Base-by-base conservation (phyloP, 176 grass and related monocot species). In the Aegilops bicornis region DNA sequence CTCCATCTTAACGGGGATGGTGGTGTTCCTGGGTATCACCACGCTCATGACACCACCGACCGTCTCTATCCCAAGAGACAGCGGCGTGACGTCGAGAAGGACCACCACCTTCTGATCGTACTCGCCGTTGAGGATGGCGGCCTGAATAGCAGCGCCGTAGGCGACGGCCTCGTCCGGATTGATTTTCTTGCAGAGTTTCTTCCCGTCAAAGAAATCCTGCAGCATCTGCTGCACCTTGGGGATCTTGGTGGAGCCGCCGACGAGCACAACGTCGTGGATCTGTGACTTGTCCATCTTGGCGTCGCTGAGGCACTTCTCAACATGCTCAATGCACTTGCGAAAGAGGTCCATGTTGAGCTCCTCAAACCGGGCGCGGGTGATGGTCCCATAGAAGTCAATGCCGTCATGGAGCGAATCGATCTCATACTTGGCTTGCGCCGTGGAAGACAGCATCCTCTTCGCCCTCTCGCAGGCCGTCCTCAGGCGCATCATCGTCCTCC, bases 111-210 rank as follows among this genome's bases (percentile, higher is more conserved):
- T 19, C 64, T 32, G 5, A 3, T 32, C 4, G 14, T 3, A 32
- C 14, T 67, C 64, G 1, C 64, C 64, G 3, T 32, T 25, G 64
- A 67, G 64, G 64, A 31, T 31, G 27, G 64, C 65, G 2, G 95
- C 95, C 77, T 94, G 88, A 5, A 97, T 79, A 0, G 95, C 88
- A 47, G 92, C 95, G 17, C 92, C 95, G 42, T 92, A 92, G 0
- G 95, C 92, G 0, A 97, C 95, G 8, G 95, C 95, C 86, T 97
- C 95, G 9, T 97, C 95, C 1, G 95, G 95, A 79, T 97, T 97
- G 73, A 94, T 97, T 68, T 78, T 94, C 86, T 92, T 94, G 88
- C 95, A 97, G 5, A 97, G 88, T 74, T 94, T 86, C 86, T 94
- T 94, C n/a, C 92, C 90, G 5, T 89, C 90, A 82, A 97, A 97